Conservation (phyloP, 768 basidiomycete genomes). For the Rubroboletus pulcherrimus region DNA sequence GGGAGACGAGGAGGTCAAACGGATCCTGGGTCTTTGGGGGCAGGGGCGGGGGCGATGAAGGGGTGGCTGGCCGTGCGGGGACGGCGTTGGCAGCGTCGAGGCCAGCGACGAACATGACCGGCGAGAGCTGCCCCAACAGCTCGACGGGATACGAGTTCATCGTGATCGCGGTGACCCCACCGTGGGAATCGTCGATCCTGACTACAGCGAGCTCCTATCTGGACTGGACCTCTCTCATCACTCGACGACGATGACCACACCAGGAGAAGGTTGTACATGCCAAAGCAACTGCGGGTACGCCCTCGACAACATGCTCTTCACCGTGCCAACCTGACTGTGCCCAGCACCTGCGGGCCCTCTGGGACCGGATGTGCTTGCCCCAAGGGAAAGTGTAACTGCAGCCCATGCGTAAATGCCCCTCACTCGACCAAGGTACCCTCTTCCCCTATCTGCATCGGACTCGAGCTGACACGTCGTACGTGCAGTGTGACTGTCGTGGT, state of each 20-base stretch:
- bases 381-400: constrained; percentile 30
- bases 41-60: constrained; percentile 4
- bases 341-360: constrained; percentile 29
- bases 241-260: constrained; percentile 17
- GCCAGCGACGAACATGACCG: constrained; percentile 94
- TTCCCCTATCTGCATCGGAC: neutral
- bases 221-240: no score
- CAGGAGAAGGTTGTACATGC: constrained; percentile 25
- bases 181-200: neutral
- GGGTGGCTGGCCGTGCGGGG: neutral
- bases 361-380: constrained; percentile 32
- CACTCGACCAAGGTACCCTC: constrained; percentile 19
- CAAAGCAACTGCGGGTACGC: constrained; percentile 28
- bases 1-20: constrained; percentile 53
- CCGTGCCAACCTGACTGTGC: neutral
- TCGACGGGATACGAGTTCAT: constrained; percentile 96
- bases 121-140: constrained; percentile 81
- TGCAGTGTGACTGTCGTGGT: constrained; percentile 23
- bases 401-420: constrained; percentile 28
- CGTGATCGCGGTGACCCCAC: neutral
- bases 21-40: constrained; percentile 46
- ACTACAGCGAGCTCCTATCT: neutral
- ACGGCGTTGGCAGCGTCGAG: constrained; percentile 30
- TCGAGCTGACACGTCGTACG: neutral
- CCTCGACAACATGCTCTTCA: no score